Base-by-base conservation (phyloP, 1,284 basidiomycete species). In the Microbotryomycetes sp. region DNA sequence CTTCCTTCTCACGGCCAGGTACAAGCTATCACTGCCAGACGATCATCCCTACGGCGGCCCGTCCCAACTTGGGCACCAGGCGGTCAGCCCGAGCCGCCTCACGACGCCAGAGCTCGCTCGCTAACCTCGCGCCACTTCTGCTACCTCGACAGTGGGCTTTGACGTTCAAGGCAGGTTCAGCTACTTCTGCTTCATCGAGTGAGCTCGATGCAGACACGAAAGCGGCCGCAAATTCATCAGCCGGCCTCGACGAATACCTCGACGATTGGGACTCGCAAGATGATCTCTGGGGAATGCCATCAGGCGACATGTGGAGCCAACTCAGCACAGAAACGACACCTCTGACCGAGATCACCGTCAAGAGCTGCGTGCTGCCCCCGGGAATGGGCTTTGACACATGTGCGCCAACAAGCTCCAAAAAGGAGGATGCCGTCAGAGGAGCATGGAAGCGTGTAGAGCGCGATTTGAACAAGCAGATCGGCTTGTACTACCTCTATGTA, bases 351-450 rank as follows among this genome's bases (percentile, higher is more conserved):
- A 54, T 71, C 18, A 59, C 61, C 21, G 45, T 69, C 50, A 68
- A 69, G 60, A 65, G 56, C 11, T 71, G 70, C 50, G 59, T 68
- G 27, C 62, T 69, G 24, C 65, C 69, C 3, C 70, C 70, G 2
- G 64, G 60, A 15, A 35, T 71, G 13, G 35, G 35, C 9, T 71
- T 66, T 59, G 69, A 72, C 51, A n/a, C 66, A 21, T 72, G 71
- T 54, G 53, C 53, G 23, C 71, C 69, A 11, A 54, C 60, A 1
- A 56, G 55, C 15, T 58, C 58, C 4, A 51, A 63, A 7, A 46
- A 52, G 4, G 71, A 72, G 49, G 66, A 71, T 18, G 65, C 66
- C 16, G 52, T 57, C 4, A 45, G 64, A 9, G 71, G 71, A 5
- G 57, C 62, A 48, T 72, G 71, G 71, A 55, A 60, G 23, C 54